Evolutionary conservation across 345 rosid species (phyloP).

Genomic region (Anacardium occidentale): DNA sequence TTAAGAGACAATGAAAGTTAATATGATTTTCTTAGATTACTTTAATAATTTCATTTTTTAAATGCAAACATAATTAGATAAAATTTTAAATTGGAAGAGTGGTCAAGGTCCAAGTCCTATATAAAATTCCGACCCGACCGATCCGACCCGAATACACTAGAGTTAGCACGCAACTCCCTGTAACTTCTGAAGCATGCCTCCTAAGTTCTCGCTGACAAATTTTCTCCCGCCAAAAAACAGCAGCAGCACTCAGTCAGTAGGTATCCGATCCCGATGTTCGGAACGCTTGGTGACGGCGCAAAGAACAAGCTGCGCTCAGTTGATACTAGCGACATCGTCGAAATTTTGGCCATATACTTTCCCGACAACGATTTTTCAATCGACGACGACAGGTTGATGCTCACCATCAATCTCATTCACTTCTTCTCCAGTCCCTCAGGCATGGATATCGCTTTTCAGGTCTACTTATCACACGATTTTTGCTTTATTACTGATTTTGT

Average conservation of each 20-base stretch:
- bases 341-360: constrained; percentile 52
- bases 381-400: constrained; percentile 51
- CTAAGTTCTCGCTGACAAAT: too few species aligned
- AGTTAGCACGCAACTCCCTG: neutral
- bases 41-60: too few species aligned
- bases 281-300: constrained; percentile 29
- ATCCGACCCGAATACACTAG: neutral
- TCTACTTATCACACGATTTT: constrained; percentile 12
- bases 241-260: neutral
- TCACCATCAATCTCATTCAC: constrained; percentile 56
- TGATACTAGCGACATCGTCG: constrained; percentile 37
- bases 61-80: too few species aligned
- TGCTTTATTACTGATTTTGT: neutral
- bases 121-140: neutral
- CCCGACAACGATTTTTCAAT: constrained; percentile 53
- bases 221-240: constrained; percentile 32
- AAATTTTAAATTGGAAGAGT: too few species aligned
- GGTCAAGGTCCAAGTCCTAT: too few species aligned
- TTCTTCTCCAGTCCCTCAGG: constrained; percentile 63
- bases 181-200: neutral
- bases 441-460: constrained; percentile 61
- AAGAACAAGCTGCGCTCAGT: constrained; percentile 23
- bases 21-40: too few species aligned
- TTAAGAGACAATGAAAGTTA: too few species aligned
- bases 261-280: constrained; percentile 27